A percentile compares a stretch with the other conserved stretches of the same genome.
Conservation (phyloP, 148 eudicot genomes). For the Rhododendron williamsianum region DNA sequence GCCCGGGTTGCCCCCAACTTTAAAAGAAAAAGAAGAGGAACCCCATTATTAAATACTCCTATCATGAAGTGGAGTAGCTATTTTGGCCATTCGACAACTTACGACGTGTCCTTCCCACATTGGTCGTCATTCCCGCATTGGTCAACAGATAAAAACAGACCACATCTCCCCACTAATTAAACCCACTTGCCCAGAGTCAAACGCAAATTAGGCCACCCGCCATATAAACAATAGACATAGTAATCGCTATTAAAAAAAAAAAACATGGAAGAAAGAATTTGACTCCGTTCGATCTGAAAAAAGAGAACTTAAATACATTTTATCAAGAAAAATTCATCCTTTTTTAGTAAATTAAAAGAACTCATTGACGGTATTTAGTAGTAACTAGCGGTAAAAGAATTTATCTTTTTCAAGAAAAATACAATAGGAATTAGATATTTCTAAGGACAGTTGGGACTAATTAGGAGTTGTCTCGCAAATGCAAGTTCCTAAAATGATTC, state of each 20-base stretch:
- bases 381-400: too few relatives aligned
- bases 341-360: too few relatives aligned
- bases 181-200: conserved; percentile 1
- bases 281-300: too few relatives aligned
- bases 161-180: background rate
- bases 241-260: too few relatives aligned
- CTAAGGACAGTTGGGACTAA: too few relatives aligned
- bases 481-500: background rate
- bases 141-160: background rate
- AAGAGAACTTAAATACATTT: too few relatives aligned
- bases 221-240: background rate
- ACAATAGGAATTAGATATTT: too few relatives aligned
- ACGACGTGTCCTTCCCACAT: background rate
- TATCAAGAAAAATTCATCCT: too few relatives aligned
- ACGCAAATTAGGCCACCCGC: conserved; percentile 17
- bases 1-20: background rate
- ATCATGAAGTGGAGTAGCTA: background rate
- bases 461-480: too few relatives aligned
- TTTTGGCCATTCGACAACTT: background rate
- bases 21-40: background rate
- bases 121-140: background rate
- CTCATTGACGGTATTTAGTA: background rate
- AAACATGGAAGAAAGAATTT: too few relatives aligned
- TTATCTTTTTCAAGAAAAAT: too few relatives aligned
- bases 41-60: too few relatives aligned